Base-by-base conservation (phyloP, 495 filamentous ascomycete species). In the Annulohypoxylon maeteangense region DNA sequence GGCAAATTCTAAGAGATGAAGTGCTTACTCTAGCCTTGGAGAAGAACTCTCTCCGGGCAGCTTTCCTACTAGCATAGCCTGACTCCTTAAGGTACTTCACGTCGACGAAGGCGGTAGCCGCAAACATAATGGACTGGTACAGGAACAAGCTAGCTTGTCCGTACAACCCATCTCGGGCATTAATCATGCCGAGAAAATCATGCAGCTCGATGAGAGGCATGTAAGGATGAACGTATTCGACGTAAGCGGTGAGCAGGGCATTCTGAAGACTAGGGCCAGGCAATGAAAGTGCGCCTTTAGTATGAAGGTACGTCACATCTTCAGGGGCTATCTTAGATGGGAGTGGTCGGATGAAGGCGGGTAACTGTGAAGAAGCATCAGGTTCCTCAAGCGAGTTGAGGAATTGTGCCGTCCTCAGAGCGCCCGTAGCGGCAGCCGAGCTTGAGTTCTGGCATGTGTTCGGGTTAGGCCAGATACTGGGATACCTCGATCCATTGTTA, bases 181-280 rank as follows among this genome's bases (percentile, higher is more conserved):
- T 87, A 60, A 94, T 85, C 45, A 87, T 87, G 67, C 83, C 78
- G 25, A 95, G 75, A 75, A 95, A 93, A 42, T 92, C 87, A 65
- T 90, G 86, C 65, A 93, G 78, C 67, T 97, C 92, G 53, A 97
- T 73, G 25, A 95, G 81, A n/a, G 93, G 93, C 92, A 95, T 95
- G 78, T 91, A 95, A 4, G 93, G 92, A 74, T 97, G 90, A 6
- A 95, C 93, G 78, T 89, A 95, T 75, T 95, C 90, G 57, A 94
- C 83, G 74, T 93, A 95, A 20, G 87, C 87, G 65, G 88, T 87
- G 4, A 97, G 79, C 25, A 95, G 80, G 56, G 91, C 93, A 77
- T 89, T 92, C 73, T 92, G 89, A 29, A 95, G 77, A 1, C 75
- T 76, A n/a, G 83, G 78, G 36, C 87, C 85, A 0, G 93, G 93